These are phyloP conservation scores for Oenanthe javanica DNA, from an alignment of 140 eudicot genomes.

Conservation along the genomic window DNA sequence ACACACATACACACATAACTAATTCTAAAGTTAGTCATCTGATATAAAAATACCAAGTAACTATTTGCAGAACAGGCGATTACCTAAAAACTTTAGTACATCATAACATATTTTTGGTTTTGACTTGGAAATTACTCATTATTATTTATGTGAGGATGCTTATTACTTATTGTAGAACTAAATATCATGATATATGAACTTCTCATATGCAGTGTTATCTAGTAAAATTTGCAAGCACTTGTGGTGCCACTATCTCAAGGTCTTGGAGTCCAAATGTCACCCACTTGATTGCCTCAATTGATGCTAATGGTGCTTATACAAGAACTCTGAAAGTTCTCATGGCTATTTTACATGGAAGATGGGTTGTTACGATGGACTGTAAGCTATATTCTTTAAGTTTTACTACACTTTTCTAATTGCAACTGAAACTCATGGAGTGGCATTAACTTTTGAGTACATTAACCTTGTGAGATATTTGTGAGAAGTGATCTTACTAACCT, in stretches of 20 bases:
- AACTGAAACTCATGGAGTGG: not conserved
- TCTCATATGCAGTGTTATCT: slow-evolving; percentile 44
- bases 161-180: not conserved
- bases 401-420: not conserved
- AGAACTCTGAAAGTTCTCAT: slow-evolving; percentile 81
- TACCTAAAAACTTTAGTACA: not conserved
- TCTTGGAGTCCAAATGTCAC: slow-evolving; percentile 67
- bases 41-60: not conserved
- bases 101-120: not conserved
- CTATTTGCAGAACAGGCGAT: too few relatives aligned
- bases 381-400: slow-evolving; percentile 21
- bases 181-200: not conserved
- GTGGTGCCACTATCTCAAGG: slow-evolving; percentile 53
- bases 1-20: not conserved
- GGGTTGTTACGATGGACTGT: slow-evolving; percentile 73
- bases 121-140: not conserved
- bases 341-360: slow-evolving; percentile 79
- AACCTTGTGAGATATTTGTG: not conserved
- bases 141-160: not conserved
- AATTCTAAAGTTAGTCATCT: not conserved
- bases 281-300: slow-evolving; percentile 74
- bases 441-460: not conserved
- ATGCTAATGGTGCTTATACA: slow-evolving; percentile 71
- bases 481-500: not conserved
- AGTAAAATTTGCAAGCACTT: slow-evolving; percentile 50